Conservation (phyloP, 257 asterid species). For the Ajuga chamaepitys region DNA sequence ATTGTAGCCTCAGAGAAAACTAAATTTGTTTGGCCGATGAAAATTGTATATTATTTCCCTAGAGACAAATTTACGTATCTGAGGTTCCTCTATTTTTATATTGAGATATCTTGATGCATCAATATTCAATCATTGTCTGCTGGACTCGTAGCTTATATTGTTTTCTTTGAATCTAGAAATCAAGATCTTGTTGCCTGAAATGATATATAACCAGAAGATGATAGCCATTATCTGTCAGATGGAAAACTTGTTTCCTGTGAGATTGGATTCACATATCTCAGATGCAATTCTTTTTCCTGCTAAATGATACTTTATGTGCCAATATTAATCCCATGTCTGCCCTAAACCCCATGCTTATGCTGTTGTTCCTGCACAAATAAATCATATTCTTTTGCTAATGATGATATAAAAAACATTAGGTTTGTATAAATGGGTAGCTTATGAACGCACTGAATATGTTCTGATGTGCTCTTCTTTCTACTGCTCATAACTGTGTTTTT, state of each 20-base stretch:
- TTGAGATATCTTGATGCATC: too few species aligned
- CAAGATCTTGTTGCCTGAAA: too few species aligned
- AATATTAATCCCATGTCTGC: neutral
- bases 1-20: neutral
- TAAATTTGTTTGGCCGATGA: neutral
- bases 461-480: neutral
- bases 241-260: neutral
- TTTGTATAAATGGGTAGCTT: neutral
- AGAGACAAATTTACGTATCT: too few species aligned
- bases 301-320: neutral
- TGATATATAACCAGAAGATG: too few species aligned
- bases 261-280: neutral
- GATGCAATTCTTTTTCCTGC: neutral
- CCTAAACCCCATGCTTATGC: neutral
- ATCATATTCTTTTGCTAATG: neutral
- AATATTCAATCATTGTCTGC: too few species aligned
- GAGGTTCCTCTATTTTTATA: too few species aligned
- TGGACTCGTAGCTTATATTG: too few species aligned
- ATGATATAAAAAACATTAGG: neutral
- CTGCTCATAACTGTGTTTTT: neutral
- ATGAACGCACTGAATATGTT: neutral
- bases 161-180: too few species aligned
- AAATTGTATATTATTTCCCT: too few species aligned
- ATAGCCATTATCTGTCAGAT: neutral
- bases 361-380: neutral